These are phyloP conservation scores for Rheum nobile DNA, from an alignment of 148 eudicot genomes.

Conservation along the genomic window DNA sequence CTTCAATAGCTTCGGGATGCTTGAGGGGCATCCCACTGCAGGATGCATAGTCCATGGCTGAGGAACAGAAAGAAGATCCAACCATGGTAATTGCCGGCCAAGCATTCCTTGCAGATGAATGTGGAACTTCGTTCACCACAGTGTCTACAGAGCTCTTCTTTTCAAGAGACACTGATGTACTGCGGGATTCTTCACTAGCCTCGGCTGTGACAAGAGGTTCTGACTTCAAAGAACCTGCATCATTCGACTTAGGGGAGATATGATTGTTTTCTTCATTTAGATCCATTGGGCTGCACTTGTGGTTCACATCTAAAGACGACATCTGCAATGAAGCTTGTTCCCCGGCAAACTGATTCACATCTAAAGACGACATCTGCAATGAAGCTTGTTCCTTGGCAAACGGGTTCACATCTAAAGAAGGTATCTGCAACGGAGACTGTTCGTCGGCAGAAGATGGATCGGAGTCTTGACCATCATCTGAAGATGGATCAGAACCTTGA, in stretches of 20 bases:
- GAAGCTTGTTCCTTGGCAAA: constrained; percentile 21
- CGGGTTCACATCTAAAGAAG: no score
- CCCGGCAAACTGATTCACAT: constrained; percentile 17
- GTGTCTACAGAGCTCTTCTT: constrained; percentile 18
- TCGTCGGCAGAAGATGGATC: no score
- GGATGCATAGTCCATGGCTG: constrained; percentile 26
- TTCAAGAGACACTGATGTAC: constrained; percentile 21
- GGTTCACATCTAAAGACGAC: constrained; percentile 18
- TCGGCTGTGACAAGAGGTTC: no score
- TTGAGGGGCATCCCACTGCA: constrained; percentile 29
- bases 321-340: constrained; percentile 24
- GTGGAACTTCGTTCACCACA: constrained; percentile 19
- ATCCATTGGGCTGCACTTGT: constrained; percentile 29
- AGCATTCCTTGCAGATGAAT: constrained; percentile 26
- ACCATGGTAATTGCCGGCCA: constrained; percentile 45
- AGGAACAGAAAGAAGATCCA: constrained; percentile 28
- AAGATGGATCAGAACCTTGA: constrained; percentile 17
- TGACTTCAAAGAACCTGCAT: constrained; percentile 11
- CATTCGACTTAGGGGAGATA: constrained; percentile 15
- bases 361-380: constrained; percentile 16
- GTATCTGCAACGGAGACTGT: no score
- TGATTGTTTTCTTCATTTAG: constrained; percentile 23
- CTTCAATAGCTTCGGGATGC: constrained; percentile 27
- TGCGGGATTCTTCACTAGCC: constrained; percentile 18
- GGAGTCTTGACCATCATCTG: no score